A percentile compares a stretch with the other conserved stretches of the same genome.
Conservation (phyloP, 441 rosid species). For the Omphalea diandra region DNA sequence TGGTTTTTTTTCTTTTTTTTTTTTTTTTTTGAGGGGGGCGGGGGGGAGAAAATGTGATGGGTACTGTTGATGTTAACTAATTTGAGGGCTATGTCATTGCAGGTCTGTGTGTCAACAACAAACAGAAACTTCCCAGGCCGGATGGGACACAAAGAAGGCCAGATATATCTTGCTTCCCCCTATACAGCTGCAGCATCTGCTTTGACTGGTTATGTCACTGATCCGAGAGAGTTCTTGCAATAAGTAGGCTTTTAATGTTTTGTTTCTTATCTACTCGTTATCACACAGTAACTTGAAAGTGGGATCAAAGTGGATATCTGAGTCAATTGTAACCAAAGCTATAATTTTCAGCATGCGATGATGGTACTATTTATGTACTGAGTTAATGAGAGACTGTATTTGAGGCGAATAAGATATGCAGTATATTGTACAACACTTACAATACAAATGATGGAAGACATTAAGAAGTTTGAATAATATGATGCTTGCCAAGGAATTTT, state of each 20-base stretch:
- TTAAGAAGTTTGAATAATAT: not conserved
- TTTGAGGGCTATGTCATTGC: constrained; percentile 17
- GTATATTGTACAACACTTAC: not conserved
- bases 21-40: no score
- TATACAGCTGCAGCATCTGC: constrained; percentile 98
- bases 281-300: not conserved
- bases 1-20: not conserved
- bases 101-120: constrained; percentile 95
- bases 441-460: not conserved
- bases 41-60: no score
- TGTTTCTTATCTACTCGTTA: not conserved
- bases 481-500: not conserved
- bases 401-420: not conserved
- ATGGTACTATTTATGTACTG: not conserved
- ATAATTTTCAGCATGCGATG: not conserved
- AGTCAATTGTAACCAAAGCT: not conserved
- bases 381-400: not conserved
- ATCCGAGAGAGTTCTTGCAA: constrained; percentile 92
- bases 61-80: not conserved
- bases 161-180: constrained; percentile 92
- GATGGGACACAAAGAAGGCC: constrained; percentile 99
- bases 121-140: constrained; percentile 98
- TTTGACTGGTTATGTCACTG: constrained; percentile 85
- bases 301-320: not conserved
- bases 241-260: constrained; percentile 30